Evolutionary conservation across 1,284 basidiomycete genomes (phyloP).

Genomic region (Macrocystidia cucumis): DNA sequence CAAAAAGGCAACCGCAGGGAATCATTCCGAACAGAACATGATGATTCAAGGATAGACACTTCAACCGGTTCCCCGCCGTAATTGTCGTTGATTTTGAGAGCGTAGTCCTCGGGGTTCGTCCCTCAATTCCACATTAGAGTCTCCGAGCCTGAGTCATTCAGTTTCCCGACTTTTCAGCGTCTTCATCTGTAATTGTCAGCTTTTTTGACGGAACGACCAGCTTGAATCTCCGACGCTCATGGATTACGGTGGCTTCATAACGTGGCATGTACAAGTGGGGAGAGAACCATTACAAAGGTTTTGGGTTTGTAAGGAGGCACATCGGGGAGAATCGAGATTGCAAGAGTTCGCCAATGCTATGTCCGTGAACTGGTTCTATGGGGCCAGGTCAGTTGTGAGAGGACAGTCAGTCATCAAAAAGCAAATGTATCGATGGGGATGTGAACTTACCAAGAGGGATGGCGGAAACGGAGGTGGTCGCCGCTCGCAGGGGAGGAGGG

Average conservation of each 20-base stretch:
- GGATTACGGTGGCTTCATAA: constrained; percentile 65
- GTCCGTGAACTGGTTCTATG: constrained; percentile 78
- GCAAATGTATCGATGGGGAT: constrained; percentile 34
- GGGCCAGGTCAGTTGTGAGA: constrained; percentile 96
- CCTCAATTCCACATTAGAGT: neutral
- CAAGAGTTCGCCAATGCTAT: constrained; percentile 72
- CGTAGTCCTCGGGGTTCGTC: constrained; percentile 70
- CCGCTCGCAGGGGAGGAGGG: too few species aligned
- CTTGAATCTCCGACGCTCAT: constrained; percentile 20
- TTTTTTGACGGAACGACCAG: constrained; percentile 8
- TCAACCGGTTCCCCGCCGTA: constrained; percentile 46
- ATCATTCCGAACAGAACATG: constrained; percentile 38
- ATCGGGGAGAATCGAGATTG: constrained; percentile 83
- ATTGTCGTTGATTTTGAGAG: too few species aligned
- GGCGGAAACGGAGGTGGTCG: too few species aligned
- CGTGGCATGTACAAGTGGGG: constrained; percentile 93
- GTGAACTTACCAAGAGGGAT: constrained; percentile 57
- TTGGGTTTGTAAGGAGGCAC: constrained; percentile 66
- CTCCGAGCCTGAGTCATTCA: neutral
- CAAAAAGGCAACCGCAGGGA: constrained; percentile 89
- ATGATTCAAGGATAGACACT: constrained; percentile 22
- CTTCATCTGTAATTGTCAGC: constrained; percentile 52
- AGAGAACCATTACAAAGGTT: constrained; percentile 92
- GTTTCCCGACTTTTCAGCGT: constrained; percentile 29
- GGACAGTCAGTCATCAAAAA: constrained; percentile 68